Evolutionary conservation across 78 protist genomes (phyloP).

Genomic region (Goniomonas avonlea): DNA sequence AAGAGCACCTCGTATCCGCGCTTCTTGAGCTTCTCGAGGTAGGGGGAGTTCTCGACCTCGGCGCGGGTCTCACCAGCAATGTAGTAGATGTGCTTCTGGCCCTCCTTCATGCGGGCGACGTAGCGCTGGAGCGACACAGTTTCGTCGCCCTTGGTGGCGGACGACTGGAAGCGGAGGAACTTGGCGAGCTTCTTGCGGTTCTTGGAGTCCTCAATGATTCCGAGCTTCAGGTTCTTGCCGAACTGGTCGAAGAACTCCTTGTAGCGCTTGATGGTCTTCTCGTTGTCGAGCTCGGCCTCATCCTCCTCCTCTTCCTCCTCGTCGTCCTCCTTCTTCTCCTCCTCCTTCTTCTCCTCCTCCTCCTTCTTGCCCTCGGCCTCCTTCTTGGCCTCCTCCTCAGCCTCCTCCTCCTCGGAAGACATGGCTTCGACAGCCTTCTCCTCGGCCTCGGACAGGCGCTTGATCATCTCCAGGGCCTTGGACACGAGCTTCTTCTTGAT

Average conservation of each 20-base stretch:
- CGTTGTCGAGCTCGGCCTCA: constrained; percentile 31
- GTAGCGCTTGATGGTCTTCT: constrained; percentile 54
- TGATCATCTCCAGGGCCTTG: constrained; percentile 82
- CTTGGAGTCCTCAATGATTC: constrained; percentile 86
- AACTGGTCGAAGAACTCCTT: constrained; percentile 73
- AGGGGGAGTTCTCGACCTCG: constrained; percentile 52
- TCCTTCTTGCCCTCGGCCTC: constrained; percentile 40
- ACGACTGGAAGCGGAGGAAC: constrained; percentile 77
- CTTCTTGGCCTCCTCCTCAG: constrained; percentile 39
- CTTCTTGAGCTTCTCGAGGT: constrained; percentile 69
- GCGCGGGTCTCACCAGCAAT: constrained; percentile 70
- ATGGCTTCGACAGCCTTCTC: constrained; percentile 39
- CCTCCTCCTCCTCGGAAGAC: constrained; percentile 34
- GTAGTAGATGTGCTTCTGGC: constrained; percentile 86
- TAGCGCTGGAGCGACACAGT: constrained; percentile 72
- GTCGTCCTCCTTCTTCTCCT: constrained; percentile 14
- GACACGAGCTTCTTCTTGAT: constrained; percentile 83
- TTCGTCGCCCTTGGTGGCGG: constrained; percentile 8
- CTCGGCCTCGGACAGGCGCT: constrained; percentile 27
- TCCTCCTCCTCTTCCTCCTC: constrained; percentile 37
- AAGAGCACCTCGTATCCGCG: constrained; percentile 88
- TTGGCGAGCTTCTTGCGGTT: constrained; percentile 78
- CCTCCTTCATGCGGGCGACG: constrained; percentile 75
- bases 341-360: constrained; percentile 33
- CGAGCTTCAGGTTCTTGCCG: constrained; percentile 86